These are phyloP conservation scores for Naganishia vishniacii DNA, from an alignment of 768 basidiomycete species.

Conservation along the genomic window DNA sequence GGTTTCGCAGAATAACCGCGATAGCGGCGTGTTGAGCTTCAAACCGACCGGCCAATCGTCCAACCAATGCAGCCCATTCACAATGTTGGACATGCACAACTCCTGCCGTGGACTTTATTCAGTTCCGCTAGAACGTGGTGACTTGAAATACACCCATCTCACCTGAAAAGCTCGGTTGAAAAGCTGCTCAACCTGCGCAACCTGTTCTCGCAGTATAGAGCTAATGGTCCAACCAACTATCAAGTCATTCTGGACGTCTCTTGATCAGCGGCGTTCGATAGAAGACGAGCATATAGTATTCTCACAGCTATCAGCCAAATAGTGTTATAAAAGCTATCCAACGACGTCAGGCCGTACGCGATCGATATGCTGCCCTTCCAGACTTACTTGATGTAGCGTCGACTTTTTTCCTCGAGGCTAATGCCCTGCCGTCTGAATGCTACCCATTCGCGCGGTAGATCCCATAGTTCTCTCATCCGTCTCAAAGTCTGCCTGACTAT, in stretches of 20 bases:
- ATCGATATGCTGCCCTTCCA: neutral
- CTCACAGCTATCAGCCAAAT: slow-evolving; percentile 71
- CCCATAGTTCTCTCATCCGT: slow-evolving; percentile 54
- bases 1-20: slow-evolving; percentile 69
- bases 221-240: slow-evolving; percentile 74
- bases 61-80: slow-evolving; percentile 66
- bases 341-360: neutral
- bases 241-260: slow-evolving; percentile 61
- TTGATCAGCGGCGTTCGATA: neutral
- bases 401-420: slow-evolving; percentile 51
- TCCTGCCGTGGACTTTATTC: too few species aligned
- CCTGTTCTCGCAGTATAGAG: slow-evolving; percentile 65
- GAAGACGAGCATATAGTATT: neutral
- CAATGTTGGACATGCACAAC: slow-evolving; percentile 54
- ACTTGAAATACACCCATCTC: slow-evolving; percentile 2
- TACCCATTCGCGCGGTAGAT: slow-evolving; percentile 52
- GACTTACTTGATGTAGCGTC: slow-evolving; percentile 64
- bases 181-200: slow-evolving; percentile 52
- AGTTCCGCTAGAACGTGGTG: neutral
- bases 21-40: slow-evolving; percentile 93
- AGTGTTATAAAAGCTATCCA: slow-evolving; percentile 74
- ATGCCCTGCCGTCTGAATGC: slow-evolving; percentile 45
- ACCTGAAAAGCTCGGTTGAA: slow-evolving; percentile 52
- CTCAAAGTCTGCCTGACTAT: slow-evolving; percentile 62
- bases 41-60: slow-evolving; percentile 93